These are phyloP conservation scores for Gastrolobium bilobum DNA, from an alignment of 306 rosid genomes.

Conservation along the genomic window DNA sequence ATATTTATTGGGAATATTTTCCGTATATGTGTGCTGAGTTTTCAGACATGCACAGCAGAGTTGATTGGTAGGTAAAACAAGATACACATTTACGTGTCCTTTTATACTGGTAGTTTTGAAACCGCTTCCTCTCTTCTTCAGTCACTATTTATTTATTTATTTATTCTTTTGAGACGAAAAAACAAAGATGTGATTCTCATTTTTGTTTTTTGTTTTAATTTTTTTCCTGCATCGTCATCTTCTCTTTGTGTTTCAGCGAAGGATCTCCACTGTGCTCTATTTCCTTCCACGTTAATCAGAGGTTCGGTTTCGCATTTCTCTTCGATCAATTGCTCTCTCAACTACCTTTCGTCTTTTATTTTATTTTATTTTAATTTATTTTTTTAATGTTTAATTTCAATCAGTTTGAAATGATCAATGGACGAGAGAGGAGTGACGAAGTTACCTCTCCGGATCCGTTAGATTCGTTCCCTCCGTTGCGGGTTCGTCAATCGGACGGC, in stretches of 20 bases:
- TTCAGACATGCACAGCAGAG: background rate
- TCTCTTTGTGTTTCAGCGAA: background rate
- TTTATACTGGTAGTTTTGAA: conserved; percentile 27
- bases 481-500: conserved; percentile 56
- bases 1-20: no score
- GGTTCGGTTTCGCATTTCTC: conserved; percentile 2
- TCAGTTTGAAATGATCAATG: conserved; percentile 58
- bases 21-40: background rate
- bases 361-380: background rate
- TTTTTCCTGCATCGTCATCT: conserved; percentile 10
- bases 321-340: background rate
- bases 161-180: background rate
- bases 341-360: background rate
- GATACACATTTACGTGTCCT: background rate
- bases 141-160: background rate
- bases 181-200: conserved; percentile 10
- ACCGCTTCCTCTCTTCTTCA: background rate
- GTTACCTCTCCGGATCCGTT: conserved; percentile 55
- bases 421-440: conserved; percentile 46
- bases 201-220: background rate
- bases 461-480: conserved; percentile 53
- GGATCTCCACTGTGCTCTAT: conserved; percentile 23
- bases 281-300: background rate
- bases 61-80: conserved; percentile 44
- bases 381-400: conserved; percentile 13